Conservation (phyloP, 495 filamentous ascomycete species). For the Aspergillus bridgeri region DNA sequence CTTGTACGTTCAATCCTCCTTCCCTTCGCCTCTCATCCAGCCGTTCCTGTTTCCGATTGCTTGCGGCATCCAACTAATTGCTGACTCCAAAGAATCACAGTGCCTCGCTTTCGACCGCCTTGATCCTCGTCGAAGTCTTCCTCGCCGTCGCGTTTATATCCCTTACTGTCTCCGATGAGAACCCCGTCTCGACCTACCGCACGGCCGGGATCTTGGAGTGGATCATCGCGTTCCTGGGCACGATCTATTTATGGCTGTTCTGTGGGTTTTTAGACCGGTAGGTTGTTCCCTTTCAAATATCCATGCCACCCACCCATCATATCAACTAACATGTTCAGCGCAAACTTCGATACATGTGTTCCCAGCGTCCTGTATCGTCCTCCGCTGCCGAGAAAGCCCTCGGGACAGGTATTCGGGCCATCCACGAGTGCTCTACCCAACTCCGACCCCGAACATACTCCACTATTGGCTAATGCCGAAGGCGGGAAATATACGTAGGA, state of each 20-base stretch:
- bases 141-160: slow-evolving; percentile 17
- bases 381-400: not conserved
- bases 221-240: slow-evolving; percentile 24
- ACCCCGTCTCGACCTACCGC: slow-evolving; percentile 10
- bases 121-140: slow-evolving; percentile 22
- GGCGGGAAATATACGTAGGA: slow-evolving; percentile 11
- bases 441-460: slow-evolving; percentile 12
- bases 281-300: not conserved
- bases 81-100: not conserved
- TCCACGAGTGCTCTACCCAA: not conserved
- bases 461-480: slow-evolving; percentile 10
- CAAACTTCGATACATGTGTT: slow-evolving; percentile 15
- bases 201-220: slow-evolving; percentile 21
- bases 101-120: slow-evolving; percentile 20
- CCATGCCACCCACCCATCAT: not conserved
- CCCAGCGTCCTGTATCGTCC: slow-evolving; percentile 10
- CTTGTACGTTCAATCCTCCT: slow-evolving; percentile 17
- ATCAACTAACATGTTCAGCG: slow-evolving; percentile 1
- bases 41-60: not conserved
- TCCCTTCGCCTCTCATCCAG: not conserved
- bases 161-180: slow-evolving; percentile 14
- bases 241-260: slow-evolving; percentile 23
- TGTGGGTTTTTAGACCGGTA: slow-evolving; percentile 25
- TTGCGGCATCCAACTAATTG: not conserved
- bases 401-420: not conserved